Percentiles rank a stretch among this genome's conserved stretches.
Evolutionary conservation across 129 eudicot species (phyloP).

Genomic region (Calendula officinalis): DNA sequence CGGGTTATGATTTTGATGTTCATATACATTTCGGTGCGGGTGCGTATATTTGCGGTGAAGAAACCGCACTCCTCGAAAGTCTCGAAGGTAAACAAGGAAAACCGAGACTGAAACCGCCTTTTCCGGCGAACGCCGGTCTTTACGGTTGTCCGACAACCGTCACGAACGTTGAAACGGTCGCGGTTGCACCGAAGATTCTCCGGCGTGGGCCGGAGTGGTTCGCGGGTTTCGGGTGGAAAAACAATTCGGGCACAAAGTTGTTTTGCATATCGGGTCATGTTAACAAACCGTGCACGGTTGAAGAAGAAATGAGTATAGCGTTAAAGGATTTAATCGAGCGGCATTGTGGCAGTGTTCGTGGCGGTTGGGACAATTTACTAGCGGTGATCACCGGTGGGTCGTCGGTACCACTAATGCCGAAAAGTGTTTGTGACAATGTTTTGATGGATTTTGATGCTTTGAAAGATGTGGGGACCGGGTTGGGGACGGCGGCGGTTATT

Average conservation of each 20-base stretch:
- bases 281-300: slow-evolving; percentile 20
- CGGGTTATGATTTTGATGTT: slow-evolving; percentile 87
- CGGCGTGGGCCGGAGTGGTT: slow-evolving; percentile 92
- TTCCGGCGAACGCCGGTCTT: slow-evolving; percentile 79
- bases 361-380: slow-evolving; percentile 89
- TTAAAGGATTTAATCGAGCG: slow-evolving; percentile 82
- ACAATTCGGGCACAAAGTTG: slow-evolving; percentile 73
- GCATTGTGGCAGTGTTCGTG: slow-evolving; percentile 88
- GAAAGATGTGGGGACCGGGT: slow-evolving; percentile 64
- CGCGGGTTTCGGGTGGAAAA: slow-evolving; percentile 78
- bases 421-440: slow-evolving; percentile 63
- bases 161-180: slow-evolving; percentile 86
- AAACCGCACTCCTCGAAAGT: slow-evolving; percentile 85
- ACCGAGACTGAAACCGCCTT: slow-evolving; percentile 89
- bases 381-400: slow-evolving; percentile 93
- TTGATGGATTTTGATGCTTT: slow-evolving; percentile 88
- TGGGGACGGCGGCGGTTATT: slow-evolving; percentile 89
- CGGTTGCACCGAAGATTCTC: slow-evolving; percentile 75
- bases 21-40: slow-evolving; percentile 88
- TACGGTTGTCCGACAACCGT: slow-evolving; percentile 91
- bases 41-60: slow-evolving; percentile 92
- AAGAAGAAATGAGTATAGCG: slow-evolving; percentile 94
- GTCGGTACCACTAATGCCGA: slow-evolving; percentile 54
- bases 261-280: slow-evolving; percentile 86
- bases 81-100: slow-evolving; percentile 92